phyloP scores from a whole-genome alignment of 192 early-diverging fungal species.

The Linnemannia schmuckeri region DNA sequence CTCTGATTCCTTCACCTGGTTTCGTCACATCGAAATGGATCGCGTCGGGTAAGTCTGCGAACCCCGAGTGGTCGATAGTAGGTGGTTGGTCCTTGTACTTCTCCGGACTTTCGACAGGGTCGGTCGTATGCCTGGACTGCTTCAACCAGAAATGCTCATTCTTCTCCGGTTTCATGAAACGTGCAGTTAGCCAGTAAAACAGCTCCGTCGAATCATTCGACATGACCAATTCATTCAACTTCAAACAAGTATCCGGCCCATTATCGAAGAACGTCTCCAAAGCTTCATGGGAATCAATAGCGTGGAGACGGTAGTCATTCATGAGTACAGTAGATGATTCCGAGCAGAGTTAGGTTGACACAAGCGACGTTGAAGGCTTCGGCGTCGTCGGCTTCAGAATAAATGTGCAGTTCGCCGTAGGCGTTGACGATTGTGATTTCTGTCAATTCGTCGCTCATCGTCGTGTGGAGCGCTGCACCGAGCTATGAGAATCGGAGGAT shows the following conservation, averaged over 20 bases:
- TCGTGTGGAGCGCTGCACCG: constrained; percentile 10
- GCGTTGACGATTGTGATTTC: constrained; percentile 40
- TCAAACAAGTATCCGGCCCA: neutral
- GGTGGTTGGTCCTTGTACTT: neutral
- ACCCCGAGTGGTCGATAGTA: neutral
- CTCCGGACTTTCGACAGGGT: neutral
- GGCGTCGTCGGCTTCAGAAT: constrained; percentile 23
- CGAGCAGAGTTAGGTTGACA: constrained; percentile 46
- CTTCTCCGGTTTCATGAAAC: neutral
- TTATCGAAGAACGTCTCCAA: neutral
- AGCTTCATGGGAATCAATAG: constrained; percentile 12
- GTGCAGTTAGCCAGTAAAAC: neutral
- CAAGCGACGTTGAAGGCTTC: constrained; percentile 34
- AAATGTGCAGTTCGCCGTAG: constrained; percentile 25
- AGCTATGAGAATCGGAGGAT: constrained; percentile 7
- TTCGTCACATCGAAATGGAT: neutral
- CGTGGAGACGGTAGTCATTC: constrained; percentile 16
- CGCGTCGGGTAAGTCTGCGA: neutral
- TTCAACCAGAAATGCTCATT: neutral
- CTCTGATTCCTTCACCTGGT: neutral
- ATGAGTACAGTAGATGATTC: constrained; percentile 55
- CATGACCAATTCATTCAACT: neutral
- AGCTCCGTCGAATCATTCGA: neutral
- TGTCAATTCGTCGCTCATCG: constrained; percentile 27
- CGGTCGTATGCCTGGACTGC: neutral